A percentile compares a stretch with the other conserved stretches of the same genome.
Evolutionary conservation across 2,329 filamentous ascomycete species (phyloP).

Genomic region (Endoconidiophora polonica): DNA sequence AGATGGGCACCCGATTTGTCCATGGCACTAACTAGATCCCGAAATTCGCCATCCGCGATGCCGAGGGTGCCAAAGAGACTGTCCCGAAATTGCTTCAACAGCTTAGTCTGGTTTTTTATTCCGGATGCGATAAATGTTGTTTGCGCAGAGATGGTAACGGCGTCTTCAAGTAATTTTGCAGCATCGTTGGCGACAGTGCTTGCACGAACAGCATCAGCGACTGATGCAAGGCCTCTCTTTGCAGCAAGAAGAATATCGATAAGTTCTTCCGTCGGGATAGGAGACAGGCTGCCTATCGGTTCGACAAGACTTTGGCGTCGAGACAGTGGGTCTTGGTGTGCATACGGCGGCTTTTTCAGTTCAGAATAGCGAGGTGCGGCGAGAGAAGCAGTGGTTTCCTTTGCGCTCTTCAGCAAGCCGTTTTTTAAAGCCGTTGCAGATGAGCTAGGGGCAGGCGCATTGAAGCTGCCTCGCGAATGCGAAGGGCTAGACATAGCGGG

Average conservation of each 20-base stretch:
- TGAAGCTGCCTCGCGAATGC: not conserved
- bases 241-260: slow-evolving; percentile 72
- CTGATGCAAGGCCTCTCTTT: slow-evolving; percentile 73
- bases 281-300: not conserved
- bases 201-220: slow-evolving; percentile 66
- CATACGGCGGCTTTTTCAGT: not conserved
- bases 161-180: slow-evolving; percentile 60
- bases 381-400: not conserved
- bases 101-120: slow-evolving; percentile 37
- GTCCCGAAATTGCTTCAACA: slow-evolving; percentile 34
- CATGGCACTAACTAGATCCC: slow-evolving; percentile 43
- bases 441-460: not conserved
- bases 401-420: slow-evolving; percentile 9
- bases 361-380: not conserved
- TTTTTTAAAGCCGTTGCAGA: slow-evolving; percentile 9
- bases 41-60: slow-evolving; percentile 41
- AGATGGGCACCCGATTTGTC: slow-evolving; percentile 50
- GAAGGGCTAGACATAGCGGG: slow-evolving; percentile 2
- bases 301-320: slow-evolving; percentile 10
- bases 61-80: slow-evolving; percentile 40
- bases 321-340: not conserved
- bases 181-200: slow-evolving; percentile 71
- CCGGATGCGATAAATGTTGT: slow-evolving; percentile 49
- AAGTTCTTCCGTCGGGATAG: slow-evolving; percentile 47
- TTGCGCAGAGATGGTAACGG: slow-evolving; percentile 53